Evolutionary conservation across 768 basidiomycete genomes (phyloP).

Genomic region (Favolaschia claudopus): DNA sequence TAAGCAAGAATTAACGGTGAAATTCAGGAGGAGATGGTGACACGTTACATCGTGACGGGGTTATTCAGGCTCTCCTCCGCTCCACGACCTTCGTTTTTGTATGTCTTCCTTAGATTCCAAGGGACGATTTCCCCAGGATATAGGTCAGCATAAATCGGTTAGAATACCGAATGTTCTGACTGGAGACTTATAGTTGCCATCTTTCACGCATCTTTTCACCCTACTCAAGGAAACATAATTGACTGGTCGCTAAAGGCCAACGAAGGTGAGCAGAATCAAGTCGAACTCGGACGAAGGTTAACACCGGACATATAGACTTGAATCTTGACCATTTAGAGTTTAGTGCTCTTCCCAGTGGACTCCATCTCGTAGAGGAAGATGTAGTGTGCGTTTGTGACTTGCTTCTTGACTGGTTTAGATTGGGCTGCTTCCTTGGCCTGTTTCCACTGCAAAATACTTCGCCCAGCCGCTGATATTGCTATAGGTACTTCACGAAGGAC

Average conservation of each 20-base stretch:
- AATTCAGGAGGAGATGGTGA: slow-evolving; percentile 34
- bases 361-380: slow-evolving; percentile 82
- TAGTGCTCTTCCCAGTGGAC: slow-evolving; percentile 80
- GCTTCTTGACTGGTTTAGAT: background rate
- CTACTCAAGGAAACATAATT: slow-evolving; percentile 79
- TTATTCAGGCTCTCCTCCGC: slow-evolving; percentile 7
- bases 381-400: slow-evolving; percentile 64
- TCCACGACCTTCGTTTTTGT: slow-evolving; percentile 5
- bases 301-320: slow-evolving; percentile 53
- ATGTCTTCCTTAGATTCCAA: slow-evolving; percentile 28
- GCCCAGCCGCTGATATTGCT: slow-evolving; percentile 1
- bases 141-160: slow-evolving; percentile 46
- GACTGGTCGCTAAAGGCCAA: slow-evolving; percentile 81
- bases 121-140: slow-evolving; percentile 53
- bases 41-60: slow-evolving; percentile 1
- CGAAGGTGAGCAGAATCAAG: slow-evolving; percentile 61
- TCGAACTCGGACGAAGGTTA: background rate
- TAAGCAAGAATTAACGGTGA: slow-evolving; percentile 75
- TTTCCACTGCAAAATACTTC: background rate
- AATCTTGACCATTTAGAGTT: slow-evolving; percentile 79
- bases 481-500: slow-evolving; percentile 78
- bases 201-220: slow-evolving; percentile 87
- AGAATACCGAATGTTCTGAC: background rate
- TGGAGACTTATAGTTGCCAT: slow-evolving; percentile 65
- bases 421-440: background rate